Conservation (phyloP, 1,284 basidiomycete genomes). For the Trametes pubescens region DNA sequence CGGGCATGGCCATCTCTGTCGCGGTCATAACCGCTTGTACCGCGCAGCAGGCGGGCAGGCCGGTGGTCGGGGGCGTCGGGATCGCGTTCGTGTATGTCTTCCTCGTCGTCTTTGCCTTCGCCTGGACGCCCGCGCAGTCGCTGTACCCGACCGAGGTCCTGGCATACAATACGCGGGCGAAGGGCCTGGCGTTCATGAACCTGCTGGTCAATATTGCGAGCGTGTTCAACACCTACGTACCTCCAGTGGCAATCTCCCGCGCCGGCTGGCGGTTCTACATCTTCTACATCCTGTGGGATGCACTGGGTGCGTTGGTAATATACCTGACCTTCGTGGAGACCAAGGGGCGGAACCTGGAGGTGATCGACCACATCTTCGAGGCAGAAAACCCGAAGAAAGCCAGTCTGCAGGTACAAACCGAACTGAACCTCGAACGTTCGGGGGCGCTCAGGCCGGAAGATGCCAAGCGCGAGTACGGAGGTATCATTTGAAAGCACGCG, state of each 20-base stretch:
- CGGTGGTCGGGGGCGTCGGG: constrained; percentile 32
- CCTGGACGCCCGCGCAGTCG: constrained; percentile 38
- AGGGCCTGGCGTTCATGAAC: constrained; percentile 36
- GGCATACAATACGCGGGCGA: constrained; percentile 36
- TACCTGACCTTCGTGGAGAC: constrained; percentile 39
- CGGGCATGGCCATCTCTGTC: constrained; percentile 35
- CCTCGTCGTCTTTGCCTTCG: constrained; percentile 37
- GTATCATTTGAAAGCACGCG: not conserved
- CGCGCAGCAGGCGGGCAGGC: constrained; percentile 30
- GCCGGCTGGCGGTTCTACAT: constrained; percentile 37
- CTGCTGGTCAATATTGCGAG: constrained; percentile 34
- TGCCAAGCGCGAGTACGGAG: not conserved
- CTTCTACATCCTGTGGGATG: constrained; percentile 36
- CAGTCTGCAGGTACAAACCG: constrained; percentile 13
- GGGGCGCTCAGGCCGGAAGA: too few species aligned
- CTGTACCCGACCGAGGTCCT: constrained; percentile 38
- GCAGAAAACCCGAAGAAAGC: constrained; percentile 32
- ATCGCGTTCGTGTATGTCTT: constrained; percentile 39
- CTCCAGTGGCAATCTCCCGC: constrained; percentile 33
- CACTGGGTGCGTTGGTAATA: constrained; percentile 36
- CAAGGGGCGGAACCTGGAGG: constrained; percentile 35
- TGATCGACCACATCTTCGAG: constrained; percentile 36
- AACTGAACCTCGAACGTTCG: too few species aligned
- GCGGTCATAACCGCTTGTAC: constrained; percentile 36
- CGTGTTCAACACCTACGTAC: constrained; percentile 38